Conservation (phyloP, 768 basidiomycete genomes). For the Boletales sp. region DNA sequence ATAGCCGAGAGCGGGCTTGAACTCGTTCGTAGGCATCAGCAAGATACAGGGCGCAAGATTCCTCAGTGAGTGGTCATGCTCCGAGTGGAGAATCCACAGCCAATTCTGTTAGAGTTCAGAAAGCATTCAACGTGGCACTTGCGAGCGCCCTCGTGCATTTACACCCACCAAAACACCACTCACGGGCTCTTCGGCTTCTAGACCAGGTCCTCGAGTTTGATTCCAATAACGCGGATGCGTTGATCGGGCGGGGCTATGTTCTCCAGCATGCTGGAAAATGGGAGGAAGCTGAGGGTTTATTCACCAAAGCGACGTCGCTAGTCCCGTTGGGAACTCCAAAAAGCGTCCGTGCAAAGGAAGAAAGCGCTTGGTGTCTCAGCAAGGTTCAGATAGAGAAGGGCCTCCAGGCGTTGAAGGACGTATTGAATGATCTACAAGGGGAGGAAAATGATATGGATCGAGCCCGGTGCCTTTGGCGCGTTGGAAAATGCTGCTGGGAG, state of each 20-base stretch:
- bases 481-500: conserved; percentile 76
- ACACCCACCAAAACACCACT: conserved; percentile 87
- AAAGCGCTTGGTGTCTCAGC: conserved; percentile 75
- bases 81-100: background rate
- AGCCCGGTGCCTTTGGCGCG: conserved; percentile 81
- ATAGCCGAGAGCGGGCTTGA: conserved; percentile 68
- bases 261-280: conserved; percentile 62
- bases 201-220: conserved; percentile 64
- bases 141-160: conserved; percentile 79
- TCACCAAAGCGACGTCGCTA: conserved; percentile 53
- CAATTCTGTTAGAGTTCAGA: conserved; percentile 46
- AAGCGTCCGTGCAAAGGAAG: conserved; percentile 69
- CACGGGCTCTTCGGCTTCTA: conserved; percentile 69
- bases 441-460: conserved; percentile 53
- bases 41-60: conserved; percentile 52
- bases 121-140: conserved; percentile 67
- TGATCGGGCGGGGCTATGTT: conserved; percentile 77
- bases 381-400: conserved; percentile 52
- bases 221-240: conserved; percentile 56
- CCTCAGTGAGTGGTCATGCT: conserved; percentile 37
- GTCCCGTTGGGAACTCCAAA: conserved; percentile 43
- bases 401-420: conserved; percentile 43
- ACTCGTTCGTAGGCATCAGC: conserved; percentile 50
- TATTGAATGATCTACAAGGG: conserved; percentile 41
- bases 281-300: conserved; percentile 60